Base-by-base conservation (phyloP, 2,329 filamentous ascomycete species). In the Beauveria scarabaeidicola region DNA sequence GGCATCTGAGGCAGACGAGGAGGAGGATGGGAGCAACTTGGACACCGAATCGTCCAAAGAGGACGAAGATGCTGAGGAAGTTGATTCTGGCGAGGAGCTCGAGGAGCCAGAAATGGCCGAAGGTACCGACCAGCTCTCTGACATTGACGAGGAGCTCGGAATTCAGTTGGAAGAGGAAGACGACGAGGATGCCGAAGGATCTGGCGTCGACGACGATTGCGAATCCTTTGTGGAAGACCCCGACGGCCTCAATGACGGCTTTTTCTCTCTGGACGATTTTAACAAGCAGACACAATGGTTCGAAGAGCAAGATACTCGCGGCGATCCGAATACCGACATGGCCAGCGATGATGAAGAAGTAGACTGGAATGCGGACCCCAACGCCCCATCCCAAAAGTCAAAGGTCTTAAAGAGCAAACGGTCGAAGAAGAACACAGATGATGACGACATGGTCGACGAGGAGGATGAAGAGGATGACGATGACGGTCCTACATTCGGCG, bases 241-340 rank as follows among this genome's bases (percentile, higher is more conserved):
- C 4, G 81, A 94, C 69, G 91, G 91, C 7, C 83, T 99, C 36
- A 97, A 99, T 68, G 94, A 99, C 69, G 93, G 91, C 5, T 99
- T 99, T 77, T 99, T 99, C 76, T 96, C 91, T 17, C 93, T 99
- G 67, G 92, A 97, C 68, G 86, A 95, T 61, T 99, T 99, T 81
- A 99, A 99, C 78, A 90, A 88, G 70, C 90, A 95, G 70, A 90
- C 91, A 2, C 90, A 96, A 68, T 88, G 88, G 69, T 85, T 97
- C 52, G 94, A 99, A 73, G 85, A 90, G 64, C 88, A 91, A 72
- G 93, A 97, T 71, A 82, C 83, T 29, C 81, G 83, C 63, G 91
- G 88, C 29, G 90, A 93, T 65, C 84, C 84, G 41, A 86, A 88
- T 66, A 87, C 88, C 59, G 89, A 88, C 63, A 81, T 79, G 56